Evolutionary conservation across 1,139 yeast genomes (phyloP).

Genomic region (Candida tropicalis): DNA sequence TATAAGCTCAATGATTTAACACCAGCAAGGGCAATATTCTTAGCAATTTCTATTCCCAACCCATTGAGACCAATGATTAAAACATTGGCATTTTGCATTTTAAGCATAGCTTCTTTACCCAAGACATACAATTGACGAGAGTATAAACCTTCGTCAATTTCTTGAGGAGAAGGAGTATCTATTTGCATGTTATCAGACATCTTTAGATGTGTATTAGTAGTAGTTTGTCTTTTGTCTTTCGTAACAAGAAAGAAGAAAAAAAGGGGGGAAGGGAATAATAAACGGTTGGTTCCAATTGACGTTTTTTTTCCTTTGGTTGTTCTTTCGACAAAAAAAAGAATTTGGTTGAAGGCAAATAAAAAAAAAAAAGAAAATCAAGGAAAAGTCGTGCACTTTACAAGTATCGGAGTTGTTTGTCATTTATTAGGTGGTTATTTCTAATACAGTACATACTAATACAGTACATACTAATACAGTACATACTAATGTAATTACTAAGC

Average conservation of each 20-base stretch:
- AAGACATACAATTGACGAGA: constrained; percentile 93
- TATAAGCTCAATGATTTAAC: constrained; percentile 88
- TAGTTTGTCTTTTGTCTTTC: not conserved
- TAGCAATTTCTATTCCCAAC: constrained; percentile 93
- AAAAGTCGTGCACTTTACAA: constrained; percentile 4
- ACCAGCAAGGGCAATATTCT: constrained; percentile 95
- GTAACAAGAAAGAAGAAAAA: not conserved
- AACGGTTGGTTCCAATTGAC: constrained; percentile 2
- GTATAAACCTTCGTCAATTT: constrained; percentile 89
- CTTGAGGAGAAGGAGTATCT: constrained; percentile 51
- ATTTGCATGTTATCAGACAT: constrained; percentile 50
- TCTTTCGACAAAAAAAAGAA: not conserved
- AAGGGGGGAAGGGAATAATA: too few species aligned
- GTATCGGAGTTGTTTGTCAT: too few species aligned
- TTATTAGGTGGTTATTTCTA: too few species aligned
- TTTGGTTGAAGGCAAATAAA: constrained; percentile 5
- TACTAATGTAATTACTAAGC: constrained; percentile 5
- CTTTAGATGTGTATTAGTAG: not conserved
- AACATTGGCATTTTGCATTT: constrained; percentile 92
- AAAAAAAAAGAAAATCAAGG: too few species aligned
- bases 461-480: too few species aligned
- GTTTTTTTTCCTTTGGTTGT: not conserved
- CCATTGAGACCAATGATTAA: constrained; percentile 88
- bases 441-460: too few species aligned
- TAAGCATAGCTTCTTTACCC: constrained; percentile 97